Conservation (phyloP, 176 grass and related monocot species). For the Carex kokanica region DNA sequence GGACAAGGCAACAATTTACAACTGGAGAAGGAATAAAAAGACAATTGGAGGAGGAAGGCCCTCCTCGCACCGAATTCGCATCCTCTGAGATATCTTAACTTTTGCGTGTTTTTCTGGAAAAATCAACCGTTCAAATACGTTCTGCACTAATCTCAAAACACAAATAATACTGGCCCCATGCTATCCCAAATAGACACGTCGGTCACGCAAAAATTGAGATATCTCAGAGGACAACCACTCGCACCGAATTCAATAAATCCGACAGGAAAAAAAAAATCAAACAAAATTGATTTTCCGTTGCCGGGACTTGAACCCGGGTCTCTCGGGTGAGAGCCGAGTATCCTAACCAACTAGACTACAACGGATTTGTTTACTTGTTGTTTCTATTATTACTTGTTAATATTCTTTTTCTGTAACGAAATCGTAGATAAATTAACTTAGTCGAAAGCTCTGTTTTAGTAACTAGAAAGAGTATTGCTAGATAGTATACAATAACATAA, state of each 20-base stretch:
- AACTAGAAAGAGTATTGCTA: background rate
- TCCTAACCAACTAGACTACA: constrained; percentile 87
- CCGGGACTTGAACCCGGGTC: constrained; percentile 72
- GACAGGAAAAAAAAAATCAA: background rate
- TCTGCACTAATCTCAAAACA: no score
- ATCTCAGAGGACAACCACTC: no score
- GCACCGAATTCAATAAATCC: no score
- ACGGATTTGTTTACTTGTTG: constrained; percentile 11
- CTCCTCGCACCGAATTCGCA: no score
- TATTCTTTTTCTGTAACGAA: background rate
- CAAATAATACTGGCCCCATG: no score
- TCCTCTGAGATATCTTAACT: no score
- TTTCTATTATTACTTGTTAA: no score
- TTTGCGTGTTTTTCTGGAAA: no score
- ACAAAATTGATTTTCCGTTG: constrained; percentile 37
- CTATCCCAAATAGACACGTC: no score
- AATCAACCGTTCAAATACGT: no score
- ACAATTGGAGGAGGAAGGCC: background rate
- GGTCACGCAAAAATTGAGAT: no score
- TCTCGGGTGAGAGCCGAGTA: constrained; percentile 82
- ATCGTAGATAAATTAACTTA: background rate
- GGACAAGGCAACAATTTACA: background rate
- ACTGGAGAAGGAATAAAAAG: background rate
- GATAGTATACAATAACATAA: background rate
- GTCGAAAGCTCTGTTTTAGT: background rate